Evolutionary conservation across 1,139 yeast species (phyloP).

Genomic region (Pneumocystis sp.): DNA sequence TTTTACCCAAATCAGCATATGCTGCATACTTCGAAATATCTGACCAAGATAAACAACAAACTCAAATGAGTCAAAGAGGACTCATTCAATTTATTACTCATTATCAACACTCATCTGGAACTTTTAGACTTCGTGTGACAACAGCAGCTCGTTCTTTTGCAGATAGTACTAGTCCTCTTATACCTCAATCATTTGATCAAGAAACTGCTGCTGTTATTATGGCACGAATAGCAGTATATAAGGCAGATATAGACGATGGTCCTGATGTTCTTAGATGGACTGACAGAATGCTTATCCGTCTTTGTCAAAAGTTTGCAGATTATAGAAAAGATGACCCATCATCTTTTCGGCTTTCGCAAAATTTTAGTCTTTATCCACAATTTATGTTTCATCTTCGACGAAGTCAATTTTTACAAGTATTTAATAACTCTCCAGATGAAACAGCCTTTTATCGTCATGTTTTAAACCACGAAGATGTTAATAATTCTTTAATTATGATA

Average conservation of each 20-base stretch:
- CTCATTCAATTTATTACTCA: conserved; percentile 59
- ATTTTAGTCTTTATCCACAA: conserved; percentile 83
- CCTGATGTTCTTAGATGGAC: conserved; percentile 72
- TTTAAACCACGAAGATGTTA: conserved; percentile 76
- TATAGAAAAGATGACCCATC: conserved; percentile 61
- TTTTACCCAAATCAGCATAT: conserved; percentile 76
- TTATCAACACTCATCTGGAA: conserved; percentile 46
- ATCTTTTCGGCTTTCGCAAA: conserved; percentile 63
- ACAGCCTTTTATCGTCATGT: conserved; percentile 95
- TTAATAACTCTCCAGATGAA: conserved; percentile 96
- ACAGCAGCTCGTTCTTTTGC: conserved; percentile 59
- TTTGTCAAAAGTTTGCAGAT: conserved; percentile 79
- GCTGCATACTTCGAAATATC: conserved; percentile 74
- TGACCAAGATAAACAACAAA: conserved; percentile 32
- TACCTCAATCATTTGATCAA: conserved; percentile 73
- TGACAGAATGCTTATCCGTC: conserved; percentile 68
- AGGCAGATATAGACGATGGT: conserved; percentile 62
- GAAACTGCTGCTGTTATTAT: conserved; percentile 96
- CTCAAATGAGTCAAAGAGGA: conserved; percentile 21
- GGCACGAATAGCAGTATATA: conserved; percentile 86
- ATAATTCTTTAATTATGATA: conserved; percentile 89
- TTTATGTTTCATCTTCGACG: conserved; percentile 91
- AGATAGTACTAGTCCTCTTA: conserved; percentile 34
- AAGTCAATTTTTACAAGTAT: conserved; percentile 89
- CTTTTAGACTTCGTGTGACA: conserved; percentile 80